Evolutionary conservation across 768 basidiomycete species (phyloP), one percentile per base, ranked within the genome.

Genomic region (Hygrophorus russula): DNA sequence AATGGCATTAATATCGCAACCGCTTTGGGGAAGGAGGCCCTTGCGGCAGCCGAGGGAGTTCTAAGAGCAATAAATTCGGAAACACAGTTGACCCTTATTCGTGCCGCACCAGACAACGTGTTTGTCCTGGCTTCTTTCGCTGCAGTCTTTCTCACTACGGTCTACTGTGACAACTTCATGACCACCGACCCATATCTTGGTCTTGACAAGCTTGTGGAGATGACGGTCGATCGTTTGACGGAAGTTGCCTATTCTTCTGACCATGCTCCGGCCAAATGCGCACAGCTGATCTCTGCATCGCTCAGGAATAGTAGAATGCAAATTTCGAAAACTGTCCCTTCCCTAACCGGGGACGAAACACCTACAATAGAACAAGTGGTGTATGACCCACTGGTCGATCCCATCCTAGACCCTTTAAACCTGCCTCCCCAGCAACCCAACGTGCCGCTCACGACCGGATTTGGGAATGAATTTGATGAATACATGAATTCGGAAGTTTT

Each of bases 121-220:
- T 70, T 64, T 40, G 36, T 42, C 36, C 42, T 45, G 20, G 39
- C 47, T 39, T 55, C 62, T 0, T 67, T 71, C 41, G 66, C 70
- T 33, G 65, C 70, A 4, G 59, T 67, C 2, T 69, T 61, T 38
- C 46, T 73, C 39, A 60, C 71, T 40, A 55, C 65, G 9, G 59
- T 61, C 31, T 74, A 71, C 50, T 68, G 68, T 53, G 60, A 53
- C 36, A 56, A 67, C 15, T 46, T 59, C 18, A 63, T 70, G 45
- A 54, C 60, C 17, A 47, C 49, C 0, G 57, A 58, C 8, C 53
- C 57, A 31, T 60, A 60, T 12, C 52, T 70, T 6, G 61, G 60
- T n/a, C 62, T 59, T 38, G 66, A 68, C 46, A 49, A 55, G 5
- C 55, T 70, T 33, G 47, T 71, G 39, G 46, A 53, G 5, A 62